Base-by-base conservation (phyloP, 257 asterid species). In the Gentiana straminea region DNA sequence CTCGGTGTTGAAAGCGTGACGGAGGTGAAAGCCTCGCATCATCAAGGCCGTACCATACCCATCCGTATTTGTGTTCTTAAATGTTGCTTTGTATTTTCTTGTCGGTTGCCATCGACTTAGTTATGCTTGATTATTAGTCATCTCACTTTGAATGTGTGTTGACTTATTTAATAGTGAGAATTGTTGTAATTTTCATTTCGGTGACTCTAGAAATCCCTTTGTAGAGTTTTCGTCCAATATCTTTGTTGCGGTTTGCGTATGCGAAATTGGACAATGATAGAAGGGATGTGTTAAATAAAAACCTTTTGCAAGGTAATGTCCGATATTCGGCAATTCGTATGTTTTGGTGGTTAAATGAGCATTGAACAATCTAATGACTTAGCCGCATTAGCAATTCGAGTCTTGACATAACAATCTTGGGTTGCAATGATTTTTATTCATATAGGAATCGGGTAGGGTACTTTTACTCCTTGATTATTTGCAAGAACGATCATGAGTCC, bases 341-440 rank as follows among this genome's bases (percentile, higher is more conserved):
- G 63, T 52, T 67, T 55, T 34, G 47, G 24, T 45, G 54, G 13
- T 56, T 58, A 1, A 39, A 41, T 64, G 39, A 48, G 38, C 45
- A 45, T 24, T 46, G 34, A 46, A 66, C 63, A 58, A 55, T 67
- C 70, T 79, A 67, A 76, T 67, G 51, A 57, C 56, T 65, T 50
- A 68, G 73, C 59, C 61, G 59, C 57, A 63, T 76, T 78, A 72
- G 79, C 65, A 50, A 68, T 72, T 83, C 96, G 87, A 94, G 98
- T 71, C 82, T 87, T 58, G 95, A 87, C 64, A 87, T 91, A 56
- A 84, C 93, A 52, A 86, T 91, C 70, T 68, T 91, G 64, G 96
- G 96, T 43, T 71, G 98, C 81, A 91, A 91, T 51, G 96, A 87
- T 68, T 91, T 91, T 71, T 86, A 91, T 73, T 91, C 98, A 32